Evolutionary conservation across 192 early-diverging fungal genomes (phyloP).

Genomic region (Coemansia sp.): DNA sequence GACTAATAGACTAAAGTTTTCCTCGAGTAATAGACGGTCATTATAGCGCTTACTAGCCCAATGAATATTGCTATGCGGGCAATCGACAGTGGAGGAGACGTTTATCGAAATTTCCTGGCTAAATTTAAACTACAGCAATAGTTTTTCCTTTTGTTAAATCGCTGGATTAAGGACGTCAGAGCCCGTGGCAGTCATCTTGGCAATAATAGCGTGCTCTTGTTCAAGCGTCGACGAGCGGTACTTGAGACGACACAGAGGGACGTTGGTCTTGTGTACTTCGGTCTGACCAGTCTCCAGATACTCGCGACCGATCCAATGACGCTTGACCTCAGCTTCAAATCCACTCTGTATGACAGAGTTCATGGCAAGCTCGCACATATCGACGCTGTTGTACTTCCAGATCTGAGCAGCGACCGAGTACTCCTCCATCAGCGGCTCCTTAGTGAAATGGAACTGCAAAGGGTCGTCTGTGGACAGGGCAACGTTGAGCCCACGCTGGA

Average conservation of each 20-base stretch:
- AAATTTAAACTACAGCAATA: too few species aligned
- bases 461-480: constrained; percentile 95
- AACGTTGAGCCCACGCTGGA: constrained; percentile 93
- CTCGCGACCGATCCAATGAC: constrained; percentile 84
- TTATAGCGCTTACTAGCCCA: too few species aligned
- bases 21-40: too few species aligned
- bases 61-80: too few species aligned
- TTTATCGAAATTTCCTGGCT: too few species aligned
- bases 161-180: neutral
- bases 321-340: constrained; percentile 87
- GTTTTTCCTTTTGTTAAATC: neutral
- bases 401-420: constrained; percentile 96
- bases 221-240: constrained; percentile 85
- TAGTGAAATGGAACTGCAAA: constrained; percentile 95
- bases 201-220: constrained; percentile 66
- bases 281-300: constrained; percentile 77
- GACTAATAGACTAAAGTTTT: neutral
- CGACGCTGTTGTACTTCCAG: constrained; percentile 88
- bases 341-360: constrained; percentile 91
- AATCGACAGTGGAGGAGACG: too few species aligned
- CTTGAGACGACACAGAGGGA: constrained; percentile 82
- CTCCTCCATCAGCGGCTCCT: constrained; percentile 96
- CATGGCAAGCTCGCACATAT: constrained; percentile 95
- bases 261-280: constrained; percentile 91
- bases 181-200: constrained; percentile 12